Percentiles rank a stretch among this genome's conserved stretches.
Conservation (phyloP, 164 flowering plant species). For the Vitis rotundifolia region DNA sequence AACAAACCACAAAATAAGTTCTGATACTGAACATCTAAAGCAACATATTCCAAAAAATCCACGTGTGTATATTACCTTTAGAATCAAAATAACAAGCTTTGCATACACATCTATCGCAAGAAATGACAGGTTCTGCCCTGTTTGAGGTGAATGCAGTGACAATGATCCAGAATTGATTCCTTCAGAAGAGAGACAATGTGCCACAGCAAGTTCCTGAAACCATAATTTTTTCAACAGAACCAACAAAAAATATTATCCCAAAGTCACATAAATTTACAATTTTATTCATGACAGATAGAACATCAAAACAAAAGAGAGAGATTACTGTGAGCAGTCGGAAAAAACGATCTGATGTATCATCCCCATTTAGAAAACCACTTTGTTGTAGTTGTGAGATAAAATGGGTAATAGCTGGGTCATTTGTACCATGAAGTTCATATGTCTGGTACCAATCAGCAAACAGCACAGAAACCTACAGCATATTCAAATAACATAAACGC, state of each 20-base stretch:
- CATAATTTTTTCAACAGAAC: not conserved
- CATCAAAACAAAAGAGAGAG: not conserved
- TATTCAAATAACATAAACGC: no score
- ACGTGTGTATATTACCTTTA: constrained; percentile 52
- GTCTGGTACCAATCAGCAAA: constrained; percentile 79
- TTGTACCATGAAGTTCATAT: constrained; percentile 70
- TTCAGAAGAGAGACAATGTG: constrained; percentile 72
- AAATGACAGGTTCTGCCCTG: constrained; percentile 60
- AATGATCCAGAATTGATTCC: constrained; percentile 39
- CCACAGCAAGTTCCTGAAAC: constrained; percentile 81
- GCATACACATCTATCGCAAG: constrained; percentile 82
- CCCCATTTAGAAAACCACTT: constrained; percentile 80
- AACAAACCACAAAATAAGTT: not conserved
- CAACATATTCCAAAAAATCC: no score
- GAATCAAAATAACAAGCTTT: constrained; percentile 64
- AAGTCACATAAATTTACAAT: not conserved
- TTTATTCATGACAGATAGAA: not conserved
- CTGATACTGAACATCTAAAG: no score
- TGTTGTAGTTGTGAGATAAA: constrained; percentile 71
- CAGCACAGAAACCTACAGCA: constrained; percentile 60
- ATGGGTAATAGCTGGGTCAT: constrained; percentile 60
- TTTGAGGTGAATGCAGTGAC: constrained; percentile 52
- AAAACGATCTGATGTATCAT: constrained; percentile 82
- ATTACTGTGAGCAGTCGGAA: constrained; percentile 72
- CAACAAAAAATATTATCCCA: not conserved